A percentile compares a stretch with the other conserved stretches of the same genome.
These are phyloP conservation scores for Talaromyces sp. DNA, from an alignment of 2,329 filamentous ascomycete species.

Conservation along the genomic window DNA sequence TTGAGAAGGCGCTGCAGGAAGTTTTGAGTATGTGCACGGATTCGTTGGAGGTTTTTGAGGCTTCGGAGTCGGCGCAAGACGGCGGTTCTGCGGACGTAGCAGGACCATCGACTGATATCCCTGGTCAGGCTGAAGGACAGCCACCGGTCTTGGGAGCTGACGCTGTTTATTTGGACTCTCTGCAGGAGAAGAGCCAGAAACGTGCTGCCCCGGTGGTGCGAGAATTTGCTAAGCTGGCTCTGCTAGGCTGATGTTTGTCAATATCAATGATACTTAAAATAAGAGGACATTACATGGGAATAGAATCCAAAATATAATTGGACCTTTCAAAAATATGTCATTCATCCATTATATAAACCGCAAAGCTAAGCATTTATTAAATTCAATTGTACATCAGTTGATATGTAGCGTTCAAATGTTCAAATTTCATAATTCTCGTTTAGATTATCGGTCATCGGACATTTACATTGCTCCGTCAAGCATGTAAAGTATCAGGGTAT, in stretches of 20 bases:
- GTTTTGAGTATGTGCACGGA: constrained; percentile 64
- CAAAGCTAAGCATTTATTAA: too few species aligned
- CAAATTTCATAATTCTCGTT: not conserved
- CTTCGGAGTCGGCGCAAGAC: constrained; percentile 17
- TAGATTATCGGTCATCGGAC: not conserved
- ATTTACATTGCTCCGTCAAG: not conserved
- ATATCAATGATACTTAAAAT: not conserved
- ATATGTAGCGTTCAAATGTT: not conserved
- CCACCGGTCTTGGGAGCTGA: constrained; percentile 19
- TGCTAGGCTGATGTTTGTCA: constrained; percentile 24
- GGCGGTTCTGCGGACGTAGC: constrained; percentile 15
- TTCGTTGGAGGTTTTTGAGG: constrained; percentile 67
- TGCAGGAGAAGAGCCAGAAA: constrained; percentile 31
- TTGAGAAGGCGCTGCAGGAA: constrained; percentile 68
- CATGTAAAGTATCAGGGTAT: not conserved
- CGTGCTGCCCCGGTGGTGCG: constrained; percentile 48
- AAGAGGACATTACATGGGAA: not conserved
- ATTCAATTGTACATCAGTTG: too few species aligned
- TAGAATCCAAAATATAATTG: not conserved
- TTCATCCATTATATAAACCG: too few species aligned
- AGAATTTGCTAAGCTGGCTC: constrained; percentile 33
- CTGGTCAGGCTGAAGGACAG: not conserved
- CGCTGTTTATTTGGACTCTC: constrained; percentile 35
- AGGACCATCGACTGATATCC: not conserved
- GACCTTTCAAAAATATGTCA: not conserved